Evolutionary conservation across 169 alveolate genomes (phyloP).

Genomic region (Ichthyophthirius multifiliis): DNA sequence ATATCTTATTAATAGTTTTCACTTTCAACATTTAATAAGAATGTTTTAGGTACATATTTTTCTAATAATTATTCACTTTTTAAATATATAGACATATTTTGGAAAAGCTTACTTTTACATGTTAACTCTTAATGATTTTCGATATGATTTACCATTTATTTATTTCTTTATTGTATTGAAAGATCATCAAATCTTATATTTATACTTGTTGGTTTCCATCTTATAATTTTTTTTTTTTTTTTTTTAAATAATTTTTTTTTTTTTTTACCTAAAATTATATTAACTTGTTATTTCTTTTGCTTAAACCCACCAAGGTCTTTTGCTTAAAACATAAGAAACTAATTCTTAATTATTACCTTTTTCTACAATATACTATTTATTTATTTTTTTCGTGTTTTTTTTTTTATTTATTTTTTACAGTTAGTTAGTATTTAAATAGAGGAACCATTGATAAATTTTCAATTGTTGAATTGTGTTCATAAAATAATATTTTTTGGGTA

Average conservation of each 20-base stretch:
- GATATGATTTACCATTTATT: conserved; percentile 66
- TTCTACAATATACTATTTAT: conserved; percentile 43
- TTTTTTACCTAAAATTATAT: conserved; percentile 42
- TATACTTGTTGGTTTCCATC: conserved; percentile 66
- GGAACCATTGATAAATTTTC: neutral
- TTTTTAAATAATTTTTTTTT: too few species aligned
- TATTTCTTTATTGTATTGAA: conserved; percentile 15
- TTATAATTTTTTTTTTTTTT: neutral
- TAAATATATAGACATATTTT: conserved; percentile 28
- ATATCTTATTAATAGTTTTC: conserved; percentile 9
- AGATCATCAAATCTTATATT: conserved; percentile 60
- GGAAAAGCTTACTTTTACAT: conserved; percentile 51
- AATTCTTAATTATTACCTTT: conserved; percentile 61
- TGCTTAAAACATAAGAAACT: conserved; percentile 43
- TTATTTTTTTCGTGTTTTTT: neutral
- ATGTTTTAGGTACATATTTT: conserved; percentile 18
- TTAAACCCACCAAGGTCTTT: conserved; percentile 53
- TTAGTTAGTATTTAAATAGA: neutral
- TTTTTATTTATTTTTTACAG: neutral
- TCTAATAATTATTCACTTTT: neutral
- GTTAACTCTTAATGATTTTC: conserved; percentile 64
- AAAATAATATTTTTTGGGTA: too few species aligned
- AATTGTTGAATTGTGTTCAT: too few species aligned
- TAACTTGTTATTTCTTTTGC: conserved; percentile 40
- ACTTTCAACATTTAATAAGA: conserved; percentile 21